Conservation (phyloP, 2,329 filamentous ascomycete species). For the Fusarium acutatum region DNA sequence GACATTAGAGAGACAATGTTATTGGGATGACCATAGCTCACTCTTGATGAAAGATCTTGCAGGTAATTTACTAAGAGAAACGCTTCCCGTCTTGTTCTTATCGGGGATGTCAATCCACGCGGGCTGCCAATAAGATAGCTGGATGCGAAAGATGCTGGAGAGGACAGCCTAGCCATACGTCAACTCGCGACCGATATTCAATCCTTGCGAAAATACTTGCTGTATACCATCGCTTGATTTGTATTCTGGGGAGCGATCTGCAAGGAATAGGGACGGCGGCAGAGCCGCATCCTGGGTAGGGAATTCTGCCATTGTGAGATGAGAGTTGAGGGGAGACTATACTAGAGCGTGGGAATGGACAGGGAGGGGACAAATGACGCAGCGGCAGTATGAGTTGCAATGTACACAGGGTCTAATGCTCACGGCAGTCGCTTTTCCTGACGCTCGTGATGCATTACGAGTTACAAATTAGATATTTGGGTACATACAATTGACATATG, state of each 20-base stretch:
- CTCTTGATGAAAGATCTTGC: not conserved
- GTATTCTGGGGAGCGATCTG: not conserved
- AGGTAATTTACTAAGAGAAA: not conserved
- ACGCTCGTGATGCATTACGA: too few relatives aligned
- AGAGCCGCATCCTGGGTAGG: not conserved
- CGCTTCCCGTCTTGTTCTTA: not conserved
- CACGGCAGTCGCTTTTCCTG: too few relatives aligned
- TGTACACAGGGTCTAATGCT: too few relatives aligned
- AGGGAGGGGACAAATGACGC: too few relatives aligned
- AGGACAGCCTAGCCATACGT: not conserved
- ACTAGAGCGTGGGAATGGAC: too few relatives aligned
- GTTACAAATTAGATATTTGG: too few relatives aligned
- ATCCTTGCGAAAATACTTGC: fast-evolving
- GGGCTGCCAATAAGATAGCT: not conserved
- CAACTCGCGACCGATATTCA: fast-evolving
- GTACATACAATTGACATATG: too few relatives aligned
- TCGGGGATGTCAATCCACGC: not conserved
- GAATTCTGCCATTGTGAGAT: not conserved
- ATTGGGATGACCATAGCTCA: not conserved
- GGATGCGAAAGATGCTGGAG: not conserved
- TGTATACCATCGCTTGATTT: not conserved
- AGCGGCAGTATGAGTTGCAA: too few relatives aligned
- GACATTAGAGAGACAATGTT: not conserved
- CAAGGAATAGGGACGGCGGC: not conserved
- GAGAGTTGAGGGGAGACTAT: not conserved